phyloP scores from a whole-genome alignment of 1,284 basidiomycete species.

The Cutaneotrichosporon sp. region DNA sequence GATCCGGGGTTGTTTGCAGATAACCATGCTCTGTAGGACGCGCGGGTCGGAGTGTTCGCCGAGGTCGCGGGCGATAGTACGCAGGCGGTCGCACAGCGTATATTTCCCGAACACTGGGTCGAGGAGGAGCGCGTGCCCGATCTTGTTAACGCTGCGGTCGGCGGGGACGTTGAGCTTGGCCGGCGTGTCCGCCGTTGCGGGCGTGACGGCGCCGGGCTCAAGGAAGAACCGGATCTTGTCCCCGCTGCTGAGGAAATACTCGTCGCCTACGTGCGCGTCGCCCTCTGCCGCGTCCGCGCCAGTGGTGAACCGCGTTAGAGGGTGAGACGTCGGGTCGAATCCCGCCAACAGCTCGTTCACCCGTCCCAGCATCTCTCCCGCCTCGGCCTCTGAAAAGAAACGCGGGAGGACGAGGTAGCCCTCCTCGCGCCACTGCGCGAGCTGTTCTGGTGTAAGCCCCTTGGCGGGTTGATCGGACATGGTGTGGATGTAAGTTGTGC shows the following conservation, averaged over 20 bases:
- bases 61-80: conserved; percentile 64
- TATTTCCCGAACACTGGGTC: conserved; percentile 73
- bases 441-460: conserved; percentile 34
- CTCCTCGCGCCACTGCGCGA: conserved; percentile 29
- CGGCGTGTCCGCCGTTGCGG: conserved; percentile 24
- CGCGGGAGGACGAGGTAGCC: conserved; percentile 67
- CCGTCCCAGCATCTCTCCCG: conserved; percentile 60
- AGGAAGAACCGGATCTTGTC: conserved; percentile 60
- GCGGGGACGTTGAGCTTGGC: conserved; percentile 67
- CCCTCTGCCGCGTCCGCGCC: conserved; percentile 53
- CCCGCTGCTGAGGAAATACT: conserved; percentile 84
- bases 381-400: conserved; percentile 63
- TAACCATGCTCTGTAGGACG: conserved; percentile 93
- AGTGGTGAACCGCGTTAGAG: conserved; percentile 85
- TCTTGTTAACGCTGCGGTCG: conserved; percentile 55
- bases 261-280: conserved; percentile 58
- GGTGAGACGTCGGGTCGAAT: conserved; percentile 73
- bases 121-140: conserved; percentile 61
- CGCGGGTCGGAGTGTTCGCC: conserved; percentile 72
- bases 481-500: no score
- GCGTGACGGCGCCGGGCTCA: conserved; percentile 36
- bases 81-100: conserved; percentile 68
- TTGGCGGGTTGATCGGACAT: no score
- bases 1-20: conserved; percentile 81
- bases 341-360: conserved; percentile 67